Percentiles rank a stretch among this genome's conserved stretches.
Evolutionary conservation across 768 basidiomycete genomes (phyloP).

Genomic region (Gloeostereum incarnatum): DNA sequence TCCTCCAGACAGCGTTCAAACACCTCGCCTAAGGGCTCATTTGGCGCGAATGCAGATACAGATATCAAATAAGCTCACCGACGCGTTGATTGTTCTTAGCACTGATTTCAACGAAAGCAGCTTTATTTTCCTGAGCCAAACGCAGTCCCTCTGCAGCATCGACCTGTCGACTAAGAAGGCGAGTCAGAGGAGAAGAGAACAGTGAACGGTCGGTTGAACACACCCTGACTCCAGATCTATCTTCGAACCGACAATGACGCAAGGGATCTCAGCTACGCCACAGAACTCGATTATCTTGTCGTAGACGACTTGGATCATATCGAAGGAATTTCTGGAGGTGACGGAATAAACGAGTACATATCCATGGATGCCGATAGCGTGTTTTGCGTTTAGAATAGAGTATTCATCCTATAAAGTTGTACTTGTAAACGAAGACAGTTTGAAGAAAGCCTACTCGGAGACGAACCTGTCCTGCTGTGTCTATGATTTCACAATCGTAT

Average conservation of each 20-base stretch:
- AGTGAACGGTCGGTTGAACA: slow-evolving; percentile 16
- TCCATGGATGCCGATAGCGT: slow-evolving; percentile 95
- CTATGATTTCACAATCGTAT: slow-evolving; percentile 95
- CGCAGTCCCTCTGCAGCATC: slow-evolving; percentile 63
- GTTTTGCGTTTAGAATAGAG: slow-evolving; percentile 86
- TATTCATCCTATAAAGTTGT: slow-evolving; percentile 80
- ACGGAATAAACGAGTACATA: slow-evolving; percentile 96
- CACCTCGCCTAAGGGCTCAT: slow-evolving; percentile 49
- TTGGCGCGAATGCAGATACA: slow-evolving; percentile 2
- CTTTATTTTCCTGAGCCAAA: slow-evolving; percentile 61
- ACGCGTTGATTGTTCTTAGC: slow-evolving; percentile 84
- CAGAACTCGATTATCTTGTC: slow-evolving; percentile 90
- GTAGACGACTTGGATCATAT: slow-evolving; percentile 89
- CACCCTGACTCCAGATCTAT: slow-evolving; percentile 72
- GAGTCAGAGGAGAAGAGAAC: too few species aligned
- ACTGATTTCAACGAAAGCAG: slow-evolving; percentile 84
- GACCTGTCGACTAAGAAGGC: slow-evolving; percentile 70
- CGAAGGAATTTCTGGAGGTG: slow-evolving; percentile 80
- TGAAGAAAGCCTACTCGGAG: slow-evolving; percentile 1
- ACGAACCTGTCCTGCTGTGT: slow-evolving; percentile 92
- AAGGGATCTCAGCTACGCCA: slow-evolving; percentile 77
- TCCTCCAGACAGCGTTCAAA: slow-evolving; percentile 80
- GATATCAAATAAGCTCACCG: slow-evolving; percentile 30
- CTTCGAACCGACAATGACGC: slow-evolving; percentile 93
- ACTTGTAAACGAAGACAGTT: slow-evolving; percentile 2